Conservation (phyloP, 768 basidiomycete genomes). For the Calocybe indica region DNA sequence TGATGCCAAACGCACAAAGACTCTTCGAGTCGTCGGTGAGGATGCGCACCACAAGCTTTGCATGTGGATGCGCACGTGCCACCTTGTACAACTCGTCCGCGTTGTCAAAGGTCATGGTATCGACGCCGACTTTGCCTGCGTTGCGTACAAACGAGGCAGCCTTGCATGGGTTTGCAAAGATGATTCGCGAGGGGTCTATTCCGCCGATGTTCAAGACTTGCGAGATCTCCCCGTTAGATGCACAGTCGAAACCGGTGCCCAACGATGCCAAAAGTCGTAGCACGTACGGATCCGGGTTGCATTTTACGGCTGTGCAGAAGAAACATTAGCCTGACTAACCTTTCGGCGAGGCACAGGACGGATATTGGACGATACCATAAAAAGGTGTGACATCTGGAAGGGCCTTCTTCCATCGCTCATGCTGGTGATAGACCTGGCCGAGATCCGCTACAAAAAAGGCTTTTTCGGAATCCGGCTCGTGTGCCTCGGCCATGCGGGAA, state of each 20-base stretch:
- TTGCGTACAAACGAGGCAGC: constrained; percentile 88
- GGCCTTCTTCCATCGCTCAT: constrained; percentile 70
- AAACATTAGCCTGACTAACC: constrained; percentile 11
- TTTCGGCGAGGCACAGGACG: constrained; percentile 3
- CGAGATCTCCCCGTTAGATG: constrained; percentile 89
- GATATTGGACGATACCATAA: constrained; percentile 64
- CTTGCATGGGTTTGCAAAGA: constrained; percentile 99
- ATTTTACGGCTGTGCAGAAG: constrained; percentile 75
- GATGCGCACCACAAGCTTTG: constrained; percentile 89
- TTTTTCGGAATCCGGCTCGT: constrained; percentile 74
- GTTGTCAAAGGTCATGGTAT: constrained; percentile 98
- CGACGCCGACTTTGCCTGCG: constrained; percentile 73
- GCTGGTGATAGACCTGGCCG: constrained; percentile 78
- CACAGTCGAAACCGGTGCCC: constrained; percentile 95
- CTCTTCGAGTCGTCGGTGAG: constrained; percentile 97
- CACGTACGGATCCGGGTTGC: constrained; percentile 96
- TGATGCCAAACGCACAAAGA: constrained; percentile 88
- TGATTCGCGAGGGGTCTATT: constrained; percentile 75
- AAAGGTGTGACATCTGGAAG: constrained; percentile 89
- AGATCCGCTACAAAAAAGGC: constrained; percentile 98
- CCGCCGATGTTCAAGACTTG: constrained; percentile 71
- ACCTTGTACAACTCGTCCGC: constrained; percentile 94
- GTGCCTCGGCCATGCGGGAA: constrained; percentile 39
- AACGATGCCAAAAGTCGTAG: constrained; percentile 85
- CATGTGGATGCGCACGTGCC: constrained; percentile 68